phyloP scores from a whole-genome alignment of 148 eudicot genomes.

The Chenopodium berlandieri region DNA sequence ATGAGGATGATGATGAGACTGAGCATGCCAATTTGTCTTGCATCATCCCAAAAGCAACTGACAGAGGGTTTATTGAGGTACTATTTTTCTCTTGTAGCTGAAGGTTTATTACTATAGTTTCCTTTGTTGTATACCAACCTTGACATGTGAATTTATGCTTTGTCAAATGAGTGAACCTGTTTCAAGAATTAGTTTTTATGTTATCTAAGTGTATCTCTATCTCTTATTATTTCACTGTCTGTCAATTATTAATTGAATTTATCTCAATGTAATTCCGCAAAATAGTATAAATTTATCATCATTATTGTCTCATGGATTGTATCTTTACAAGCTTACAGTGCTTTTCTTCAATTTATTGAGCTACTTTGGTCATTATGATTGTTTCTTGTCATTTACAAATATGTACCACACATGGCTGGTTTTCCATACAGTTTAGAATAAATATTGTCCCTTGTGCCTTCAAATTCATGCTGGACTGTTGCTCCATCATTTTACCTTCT shows the following conservation, averaged over 20 bases:
- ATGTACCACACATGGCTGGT: not conserved
- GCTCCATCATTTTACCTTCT: not conserved
- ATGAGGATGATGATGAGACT: slow-evolving; percentile 36
- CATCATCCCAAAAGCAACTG: slow-evolving; percentile 55
- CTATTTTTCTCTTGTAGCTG: not conserved
- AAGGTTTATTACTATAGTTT: not conserved
- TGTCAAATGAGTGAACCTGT: not conserved
- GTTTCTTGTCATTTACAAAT: not conserved
- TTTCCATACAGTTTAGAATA: not conserved
- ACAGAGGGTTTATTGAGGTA: slow-evolving; percentile 96
- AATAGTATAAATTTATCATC: not conserved
- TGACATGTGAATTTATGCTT: not conserved
- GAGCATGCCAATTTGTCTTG: slow-evolving; percentile 60
- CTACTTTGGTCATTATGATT: not conserved
- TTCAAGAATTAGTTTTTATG: not conserved
- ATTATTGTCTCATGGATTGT: not conserved
- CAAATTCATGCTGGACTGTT: not conserved
- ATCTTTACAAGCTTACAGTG: not conserved
- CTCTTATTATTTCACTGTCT: not conserved
- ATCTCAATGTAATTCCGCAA: not conserved
- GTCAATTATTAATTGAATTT: not conserved
- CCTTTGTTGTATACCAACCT: not conserved
- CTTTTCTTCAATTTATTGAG: not conserved
- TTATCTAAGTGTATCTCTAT: not conserved
- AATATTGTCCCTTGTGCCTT: not conserved